These are phyloP conservation scores for Colletotrichum brevisporum DNA, from an alignment of 2,329 filamentous ascomycete species.

Conservation along the genomic window DNA sequence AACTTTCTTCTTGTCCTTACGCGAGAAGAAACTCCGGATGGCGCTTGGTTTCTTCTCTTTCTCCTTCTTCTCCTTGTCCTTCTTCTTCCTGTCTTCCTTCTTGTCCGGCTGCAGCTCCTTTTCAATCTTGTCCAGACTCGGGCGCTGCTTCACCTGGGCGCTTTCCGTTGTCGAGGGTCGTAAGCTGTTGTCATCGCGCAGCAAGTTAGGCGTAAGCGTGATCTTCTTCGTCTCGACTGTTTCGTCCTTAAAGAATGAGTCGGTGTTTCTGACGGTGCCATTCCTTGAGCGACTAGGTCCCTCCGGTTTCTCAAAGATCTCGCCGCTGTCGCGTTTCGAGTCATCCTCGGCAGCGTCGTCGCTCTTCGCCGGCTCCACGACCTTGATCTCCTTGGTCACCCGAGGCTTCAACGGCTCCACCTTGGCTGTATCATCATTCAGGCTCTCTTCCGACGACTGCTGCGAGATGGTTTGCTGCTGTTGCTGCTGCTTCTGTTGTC, in stretches of 20 bases:
- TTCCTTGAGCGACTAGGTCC: constrained; percentile 79
- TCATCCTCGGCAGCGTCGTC: constrained; percentile 54
- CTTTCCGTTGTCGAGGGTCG: constrained; percentile 69
- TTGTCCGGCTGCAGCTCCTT: constrained; percentile 71
- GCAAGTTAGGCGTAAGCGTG: constrained; percentile 90
- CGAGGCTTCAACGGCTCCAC: constrained; percentile 70
- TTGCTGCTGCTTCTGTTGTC: constrained; percentile 51
- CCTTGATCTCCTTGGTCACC: constrained; percentile 56
- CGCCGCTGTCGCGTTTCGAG: constrained; percentile 71
- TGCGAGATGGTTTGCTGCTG: constrained; percentile 46
- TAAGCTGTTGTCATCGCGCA: constrained; percentile 81
- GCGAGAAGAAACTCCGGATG: constrained; percentile 73
- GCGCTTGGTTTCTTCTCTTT: constrained; percentile 75
- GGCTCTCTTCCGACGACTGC: constrained; percentile 49
- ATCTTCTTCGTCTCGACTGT: constrained; percentile 97
- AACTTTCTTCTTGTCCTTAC: constrained; percentile 72
- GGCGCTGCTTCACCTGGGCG: constrained; percentile 67
- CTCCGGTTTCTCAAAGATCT: constrained; percentile 72
- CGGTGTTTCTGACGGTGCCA: constrained; percentile 89
- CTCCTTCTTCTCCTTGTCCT: constrained; percentile 79
- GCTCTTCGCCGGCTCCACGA: constrained; percentile 47
- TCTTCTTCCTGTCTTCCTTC: constrained; percentile 83
- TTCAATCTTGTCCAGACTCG: constrained; percentile 81
- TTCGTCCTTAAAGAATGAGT: constrained; percentile 98
- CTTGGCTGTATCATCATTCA: constrained; percentile 66